These are phyloP conservation scores for Colletotrichum filicis DNA, from an alignment of 2,329 filamentous ascomycete species.

Conservation along the genomic window DNA sequence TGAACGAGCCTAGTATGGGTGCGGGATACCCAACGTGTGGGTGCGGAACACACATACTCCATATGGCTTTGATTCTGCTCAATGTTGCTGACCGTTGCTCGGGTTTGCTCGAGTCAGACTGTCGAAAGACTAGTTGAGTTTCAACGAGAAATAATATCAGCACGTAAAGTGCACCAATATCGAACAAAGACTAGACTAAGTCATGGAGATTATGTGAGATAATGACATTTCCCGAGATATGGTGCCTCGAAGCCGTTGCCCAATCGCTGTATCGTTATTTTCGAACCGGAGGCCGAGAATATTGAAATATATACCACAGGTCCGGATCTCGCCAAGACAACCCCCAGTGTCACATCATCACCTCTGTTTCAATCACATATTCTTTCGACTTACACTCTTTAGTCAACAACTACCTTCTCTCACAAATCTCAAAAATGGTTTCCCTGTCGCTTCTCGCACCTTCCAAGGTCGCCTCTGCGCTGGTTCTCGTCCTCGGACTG, in stretches of 20 bases:
- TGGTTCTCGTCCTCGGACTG: background rate
- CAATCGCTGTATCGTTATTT: background rate
- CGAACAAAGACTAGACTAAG: background rate
- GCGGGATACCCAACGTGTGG: no score
- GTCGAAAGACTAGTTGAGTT: background rate
- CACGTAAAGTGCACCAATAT: background rate
- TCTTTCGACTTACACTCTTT: no score
- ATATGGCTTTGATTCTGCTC: no score
- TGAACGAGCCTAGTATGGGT: no score
- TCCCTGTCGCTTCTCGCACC: background rate
- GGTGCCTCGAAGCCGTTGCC: background rate
- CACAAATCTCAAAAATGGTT: background rate
- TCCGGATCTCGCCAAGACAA: background rate
- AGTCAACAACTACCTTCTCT: background rate
- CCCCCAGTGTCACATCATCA: background rate
- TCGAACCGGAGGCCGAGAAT: background rate
- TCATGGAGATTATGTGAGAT: background rate
- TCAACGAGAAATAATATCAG: background rate
- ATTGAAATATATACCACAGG: background rate
- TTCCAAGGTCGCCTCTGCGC: background rate
- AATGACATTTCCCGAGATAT: background rate
- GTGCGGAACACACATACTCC: no score
- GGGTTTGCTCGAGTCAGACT: background rate
- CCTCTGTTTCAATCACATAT: background rate
- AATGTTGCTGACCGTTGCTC: background rate